Evolutionary conservation across 441 rosid species (phyloP).

Genomic region (Rhodomyrtus psidioides): DNA sequence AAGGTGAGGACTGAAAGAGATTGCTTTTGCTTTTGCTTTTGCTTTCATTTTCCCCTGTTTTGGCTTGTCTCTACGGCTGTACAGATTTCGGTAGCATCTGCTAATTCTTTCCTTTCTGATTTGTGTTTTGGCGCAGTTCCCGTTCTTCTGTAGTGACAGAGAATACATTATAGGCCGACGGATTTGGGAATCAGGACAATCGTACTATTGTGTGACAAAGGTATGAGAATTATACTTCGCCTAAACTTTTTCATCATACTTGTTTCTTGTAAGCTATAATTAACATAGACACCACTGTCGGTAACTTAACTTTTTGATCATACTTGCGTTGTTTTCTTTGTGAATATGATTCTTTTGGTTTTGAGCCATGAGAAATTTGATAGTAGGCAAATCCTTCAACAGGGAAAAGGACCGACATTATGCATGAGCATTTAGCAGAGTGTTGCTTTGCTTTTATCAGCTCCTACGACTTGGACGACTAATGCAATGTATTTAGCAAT

Average conservation of each 20-base stretch:
- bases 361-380: neutral
- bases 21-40: neutral
- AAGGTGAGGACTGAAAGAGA: neutral
- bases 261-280: neutral
- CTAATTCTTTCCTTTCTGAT: neutral
- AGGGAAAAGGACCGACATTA: neutral
- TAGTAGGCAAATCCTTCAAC: neutral
- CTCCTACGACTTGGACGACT: neutral
- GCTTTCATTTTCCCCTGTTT: neutral
- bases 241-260: neutral
- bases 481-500: neutral
- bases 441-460: neutral
- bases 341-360: neutral
- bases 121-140: neutral
- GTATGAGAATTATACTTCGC: neutral
- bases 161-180: neutral
- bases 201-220: neutral
- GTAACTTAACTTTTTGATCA: neutral
- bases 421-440: neutral
- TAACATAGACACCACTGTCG: neutral
- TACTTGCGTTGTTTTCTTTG: neutral
- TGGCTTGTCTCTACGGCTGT: neutral
- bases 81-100: neutral
- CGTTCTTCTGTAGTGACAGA: slow-evolving; percentile 3
- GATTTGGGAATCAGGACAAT: neutral